Evolutionary conservation across 306 rosid genomes (phyloP).

Genomic region (Carpinus viminea): DNA sequence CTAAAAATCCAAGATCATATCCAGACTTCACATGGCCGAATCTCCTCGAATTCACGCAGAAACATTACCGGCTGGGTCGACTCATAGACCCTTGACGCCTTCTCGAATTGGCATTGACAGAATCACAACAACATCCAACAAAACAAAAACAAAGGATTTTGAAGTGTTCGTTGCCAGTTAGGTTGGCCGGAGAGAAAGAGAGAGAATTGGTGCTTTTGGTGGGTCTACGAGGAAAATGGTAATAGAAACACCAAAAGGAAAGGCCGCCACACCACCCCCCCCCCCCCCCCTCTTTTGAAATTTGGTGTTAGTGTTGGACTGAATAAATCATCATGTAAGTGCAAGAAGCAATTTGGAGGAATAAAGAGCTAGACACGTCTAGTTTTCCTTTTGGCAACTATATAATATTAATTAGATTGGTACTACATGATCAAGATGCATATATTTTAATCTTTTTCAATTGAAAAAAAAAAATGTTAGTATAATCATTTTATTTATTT

Average conservation of each 20-base stretch:
- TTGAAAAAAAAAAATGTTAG: no score
- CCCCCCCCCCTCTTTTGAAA: no score
- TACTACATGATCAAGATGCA: no score
- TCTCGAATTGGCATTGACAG: conserved; percentile 52
- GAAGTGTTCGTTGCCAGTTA: background rate
- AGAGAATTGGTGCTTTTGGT: conserved; percentile 23
- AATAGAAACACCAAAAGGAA: conserved; percentile 29
- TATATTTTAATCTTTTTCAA: no score
- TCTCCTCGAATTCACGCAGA: conserved; percentile 68
- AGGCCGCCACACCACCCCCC: conserved; percentile 19
- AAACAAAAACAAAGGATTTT: conserved; percentile 11
- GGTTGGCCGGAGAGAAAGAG: conserved; percentile 20
- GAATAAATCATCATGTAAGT: conserved; percentile 23
- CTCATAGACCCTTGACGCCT: conserved; percentile 58
- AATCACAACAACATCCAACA: conserved; percentile 23
- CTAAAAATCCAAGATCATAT: conserved; percentile 52
- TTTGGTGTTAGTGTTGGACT: conserved; percentile 36
- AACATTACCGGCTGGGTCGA: conserved; percentile 68
- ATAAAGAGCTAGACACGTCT: conserved; percentile 34
- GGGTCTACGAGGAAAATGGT: conserved; percentile 29
- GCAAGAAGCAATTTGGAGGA: conserved; percentile 22
- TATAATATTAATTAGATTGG: no score
- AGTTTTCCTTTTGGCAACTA: no score
- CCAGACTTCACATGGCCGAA: conserved; percentile 77
- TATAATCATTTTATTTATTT: no score